phyloP scores from a whole-genome alignment of 371 early-diverging fungal genomes.

The Catenaria anguillulae region DNA sequence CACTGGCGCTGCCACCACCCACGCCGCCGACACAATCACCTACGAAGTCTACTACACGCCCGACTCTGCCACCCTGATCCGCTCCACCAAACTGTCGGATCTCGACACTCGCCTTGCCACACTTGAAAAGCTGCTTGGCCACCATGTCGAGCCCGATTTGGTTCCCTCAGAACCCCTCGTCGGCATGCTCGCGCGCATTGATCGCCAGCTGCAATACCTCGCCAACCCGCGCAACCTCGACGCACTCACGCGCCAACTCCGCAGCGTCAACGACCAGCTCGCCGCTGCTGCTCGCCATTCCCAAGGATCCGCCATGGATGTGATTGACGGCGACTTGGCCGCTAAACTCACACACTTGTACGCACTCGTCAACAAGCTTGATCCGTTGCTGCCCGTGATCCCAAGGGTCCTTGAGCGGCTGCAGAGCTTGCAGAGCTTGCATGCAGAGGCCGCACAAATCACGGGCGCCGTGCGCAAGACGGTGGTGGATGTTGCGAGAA shows the following conservation, averaged over 20 bases:
- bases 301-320: too few relatives aligned
- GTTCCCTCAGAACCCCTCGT: constrained; percentile 32
- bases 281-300: constrained; percentile 56
- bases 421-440: constrained; percentile 58
- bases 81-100: constrained; percentile 41
- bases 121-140: constrained; percentile 63
- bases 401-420: constrained; percentile 67
- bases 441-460: constrained; percentile 65
- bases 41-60: constrained; percentile 67
- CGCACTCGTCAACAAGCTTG: constrained; percentile 50
- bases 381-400: constrained; percentile 58
- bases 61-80: constrained; percentile 38
- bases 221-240: constrained; percentile 68
- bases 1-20: constrained; percentile 14
- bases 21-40: constrained; percentile 34
- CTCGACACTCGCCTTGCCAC: constrained; percentile 63
- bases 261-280: constrained; percentile 49
- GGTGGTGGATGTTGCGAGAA: constrained; percentile 8
- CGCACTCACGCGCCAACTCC: constrained; percentile 49
- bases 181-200: constrained; percentile 52
- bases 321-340: constrained; percentile 11
- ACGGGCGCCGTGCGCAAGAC: constrained; percentile 55
- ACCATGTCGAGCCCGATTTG: constrained; percentile 18
- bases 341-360: constrained; percentile 53
- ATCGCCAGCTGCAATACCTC: constrained; percentile 58